Evolutionary conservation across 108 stramenopile genomes (phyloP).

Genomic region (Nannochloropsis salina): DNA sequence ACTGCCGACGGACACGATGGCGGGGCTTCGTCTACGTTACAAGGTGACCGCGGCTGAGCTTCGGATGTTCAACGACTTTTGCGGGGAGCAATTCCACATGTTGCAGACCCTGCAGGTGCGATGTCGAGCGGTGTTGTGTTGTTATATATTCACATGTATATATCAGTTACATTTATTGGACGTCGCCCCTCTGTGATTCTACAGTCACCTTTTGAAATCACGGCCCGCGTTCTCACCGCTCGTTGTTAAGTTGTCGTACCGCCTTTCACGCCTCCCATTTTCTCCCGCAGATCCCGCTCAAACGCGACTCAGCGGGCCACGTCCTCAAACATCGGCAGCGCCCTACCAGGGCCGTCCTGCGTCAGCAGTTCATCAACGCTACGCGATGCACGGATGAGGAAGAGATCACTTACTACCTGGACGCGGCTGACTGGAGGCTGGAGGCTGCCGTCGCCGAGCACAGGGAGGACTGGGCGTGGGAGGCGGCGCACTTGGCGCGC

Average conservation of each 20-base stretch:
- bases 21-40: constrained; percentile 8
- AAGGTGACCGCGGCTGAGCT: neutral
- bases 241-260: too few relatives aligned
- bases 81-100: neutral
- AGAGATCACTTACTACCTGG: neutral
- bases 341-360: neutral
- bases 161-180: neutral
- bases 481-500: neutral
- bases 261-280: neutral
- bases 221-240: too few relatives aligned
- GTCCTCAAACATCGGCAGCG: neutral
- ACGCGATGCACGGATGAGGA: constrained; percentile 6
- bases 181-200: too few relatives aligned
- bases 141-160: neutral
- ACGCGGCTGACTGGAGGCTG: neutral
- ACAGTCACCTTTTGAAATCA: too few relatives aligned
- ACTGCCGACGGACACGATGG: neutral
- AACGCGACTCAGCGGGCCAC: neutral
- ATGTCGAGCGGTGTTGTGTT: neutral
- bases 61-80: neutral
- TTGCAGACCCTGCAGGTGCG: constrained; percentile 15
- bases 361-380: neutral
- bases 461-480: neutral
- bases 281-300: neutral
- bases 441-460: neutral